Conservation (phyloP, 2,329 filamentous ascomycete species). For the Trichoderma lentiforme region DNA sequence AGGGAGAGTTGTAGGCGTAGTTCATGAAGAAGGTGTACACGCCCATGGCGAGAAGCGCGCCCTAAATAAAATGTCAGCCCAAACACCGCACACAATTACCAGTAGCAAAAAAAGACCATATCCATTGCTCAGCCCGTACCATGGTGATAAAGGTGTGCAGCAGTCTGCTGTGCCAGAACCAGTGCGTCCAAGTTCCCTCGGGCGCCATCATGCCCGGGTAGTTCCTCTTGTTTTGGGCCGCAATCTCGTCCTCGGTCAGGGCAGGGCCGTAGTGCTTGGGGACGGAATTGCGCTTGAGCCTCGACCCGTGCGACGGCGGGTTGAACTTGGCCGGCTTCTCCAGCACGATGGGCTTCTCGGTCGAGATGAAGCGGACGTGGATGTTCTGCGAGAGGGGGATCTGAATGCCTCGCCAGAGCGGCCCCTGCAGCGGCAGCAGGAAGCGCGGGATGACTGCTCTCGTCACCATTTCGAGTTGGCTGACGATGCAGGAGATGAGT, state of each 20-base stretch:
- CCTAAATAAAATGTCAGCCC: slow-evolving; percentile 35
- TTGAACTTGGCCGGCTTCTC: slow-evolving; percentile 87
- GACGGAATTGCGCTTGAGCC: slow-evolving; percentile 53
- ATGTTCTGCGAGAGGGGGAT: slow-evolving; percentile 36
- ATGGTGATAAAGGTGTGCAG: slow-evolving; percentile 83
- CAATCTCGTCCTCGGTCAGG: slow-evolving; percentile 61
- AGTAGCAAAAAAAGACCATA: not conserved
- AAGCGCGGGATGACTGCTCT: slow-evolving; percentile 61
- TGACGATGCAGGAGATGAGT: not conserved
- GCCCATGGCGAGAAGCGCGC: slow-evolving; percentile 67
- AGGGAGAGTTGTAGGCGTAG: slow-evolving; percentile 76
- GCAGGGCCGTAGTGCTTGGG: slow-evolving; percentile 73
- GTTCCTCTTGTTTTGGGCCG: slow-evolving; percentile 63
- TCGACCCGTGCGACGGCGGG: slow-evolving; percentile 81
- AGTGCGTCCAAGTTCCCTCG: slow-evolving; percentile 75
- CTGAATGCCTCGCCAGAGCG: slow-evolving; percentile 50
- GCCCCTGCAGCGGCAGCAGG: slow-evolving; percentile 60
- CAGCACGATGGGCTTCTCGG: slow-evolving; percentile 63
- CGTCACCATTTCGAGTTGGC: slow-evolving; percentile 39
- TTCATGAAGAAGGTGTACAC: slow-evolving; percentile 72
- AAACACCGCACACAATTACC: not conserved
- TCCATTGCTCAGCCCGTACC: slow-evolving; percentile 47
- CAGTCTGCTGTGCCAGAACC: slow-evolving; percentile 72
- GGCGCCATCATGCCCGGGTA: slow-evolving; percentile 92
- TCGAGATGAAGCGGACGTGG: slow-evolving; percentile 35